Evolutionary conservation across 495 filamentous ascomycete species (phyloP).

Genomic region (Penicillium chermesinum): DNA sequence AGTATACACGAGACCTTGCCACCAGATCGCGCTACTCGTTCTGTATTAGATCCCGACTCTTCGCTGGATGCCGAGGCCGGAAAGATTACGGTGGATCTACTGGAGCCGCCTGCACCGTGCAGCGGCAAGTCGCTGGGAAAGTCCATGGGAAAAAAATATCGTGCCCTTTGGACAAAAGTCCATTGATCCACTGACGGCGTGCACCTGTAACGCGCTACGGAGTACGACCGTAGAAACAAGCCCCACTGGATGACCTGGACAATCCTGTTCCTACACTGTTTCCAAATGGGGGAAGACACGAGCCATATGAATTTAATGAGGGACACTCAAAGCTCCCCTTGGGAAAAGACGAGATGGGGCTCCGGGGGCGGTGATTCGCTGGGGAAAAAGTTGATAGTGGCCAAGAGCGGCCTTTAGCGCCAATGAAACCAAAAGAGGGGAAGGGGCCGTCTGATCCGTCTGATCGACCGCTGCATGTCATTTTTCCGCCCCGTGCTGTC

Average conservation of each 20-base stretch:
- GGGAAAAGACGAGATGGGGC: background rate
- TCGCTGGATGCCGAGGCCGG: no score
- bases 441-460: constrained; percentile 21
- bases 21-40: constrained; percentile 17
- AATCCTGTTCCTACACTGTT: constrained; percentile 3
- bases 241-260: constrained; percentile 7
- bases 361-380: background rate
- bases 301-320: no score
- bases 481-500: constrained; percentile 16
- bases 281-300: background rate
- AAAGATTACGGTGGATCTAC: background rate
- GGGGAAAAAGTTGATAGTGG: constrained; percentile 2
- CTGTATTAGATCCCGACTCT: no score
- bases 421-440: constrained; percentile 9
- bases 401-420: constrained; percentile 16
- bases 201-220: constrained; percentile 1
- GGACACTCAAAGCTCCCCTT: no score
- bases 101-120: background rate
- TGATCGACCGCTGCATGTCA: constrained; percentile 26
- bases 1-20: constrained; percentile 19
- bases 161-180: background rate
- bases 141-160: background rate
- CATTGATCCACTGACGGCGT: background rate
- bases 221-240: background rate
- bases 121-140: background rate